Conservation (phyloP, 495 filamentous ascomycete genomes). For the Aspergillus cavernicola region DNA sequence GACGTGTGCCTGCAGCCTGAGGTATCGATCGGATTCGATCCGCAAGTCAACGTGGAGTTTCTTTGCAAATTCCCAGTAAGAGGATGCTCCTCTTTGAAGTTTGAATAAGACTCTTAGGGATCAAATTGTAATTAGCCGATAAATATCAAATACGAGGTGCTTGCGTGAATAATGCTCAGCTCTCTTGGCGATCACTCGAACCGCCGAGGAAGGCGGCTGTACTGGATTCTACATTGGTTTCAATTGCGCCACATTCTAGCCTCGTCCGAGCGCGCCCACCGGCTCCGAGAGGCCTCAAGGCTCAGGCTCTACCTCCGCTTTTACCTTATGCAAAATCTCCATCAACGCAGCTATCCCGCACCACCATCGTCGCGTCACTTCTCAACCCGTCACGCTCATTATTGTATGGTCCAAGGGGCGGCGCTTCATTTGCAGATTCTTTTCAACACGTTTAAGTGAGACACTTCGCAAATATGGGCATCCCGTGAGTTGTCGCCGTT, state of each 20-base stretch:
- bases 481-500: conserved; percentile 60
- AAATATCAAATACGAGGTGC: too few relatives aligned
- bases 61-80: too few relatives aligned
- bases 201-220: not conserved
- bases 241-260: conserved; percentile 15
- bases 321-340: conserved; percentile 20
- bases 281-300: not conserved
- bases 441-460: conserved; percentile 7
- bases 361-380: conserved; percentile 18
- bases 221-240: conserved; percentile 8
- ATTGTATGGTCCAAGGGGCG: conserved; percentile 8
- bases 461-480: conserved; percentile 58
- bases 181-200: not conserved
- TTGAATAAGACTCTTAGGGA: too few relatives aligned
- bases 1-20: conserved; percentile 7
- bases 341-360: conserved; percentile 19
- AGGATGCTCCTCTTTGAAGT: too few relatives aligned
- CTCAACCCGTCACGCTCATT: conserved; percentile 7
- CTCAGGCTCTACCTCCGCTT: conserved; percentile 24
- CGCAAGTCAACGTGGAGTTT: too few relatives aligned
- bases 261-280: conserved; percentile 10
- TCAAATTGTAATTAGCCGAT: too few relatives aligned
- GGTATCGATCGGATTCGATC: conserved; percentile 6
- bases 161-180: not conserved
- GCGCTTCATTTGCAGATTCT: conserved; percentile 1